Conservation (phyloP, 2,329 filamentous ascomycete species). For the Hymenoscyphus scutula region DNA sequence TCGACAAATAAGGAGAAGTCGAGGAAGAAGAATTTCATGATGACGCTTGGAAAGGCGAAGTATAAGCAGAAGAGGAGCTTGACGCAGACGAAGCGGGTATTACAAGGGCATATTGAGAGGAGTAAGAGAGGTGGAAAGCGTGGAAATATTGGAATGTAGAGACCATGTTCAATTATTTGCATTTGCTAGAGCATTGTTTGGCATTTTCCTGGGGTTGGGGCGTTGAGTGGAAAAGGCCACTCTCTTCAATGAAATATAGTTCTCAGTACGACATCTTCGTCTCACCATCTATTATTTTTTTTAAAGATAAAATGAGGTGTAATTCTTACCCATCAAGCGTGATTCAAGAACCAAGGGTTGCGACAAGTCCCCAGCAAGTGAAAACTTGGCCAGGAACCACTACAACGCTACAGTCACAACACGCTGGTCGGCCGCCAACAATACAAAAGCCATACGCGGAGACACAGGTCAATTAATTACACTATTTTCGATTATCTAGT, state of each 20-base stretch:
- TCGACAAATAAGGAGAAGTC: constrained; percentile 97
- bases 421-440: too few species aligned
- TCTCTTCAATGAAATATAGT: background rate
- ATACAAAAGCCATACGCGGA: too few species aligned
- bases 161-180: background rate
- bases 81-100: constrained; percentile 75
- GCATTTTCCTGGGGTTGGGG: background rate
- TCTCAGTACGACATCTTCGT: background rate
- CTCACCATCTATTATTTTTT: background rate
- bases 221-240: background rate
- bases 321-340: too few species aligned
- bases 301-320: too few species aligned
- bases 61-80: constrained; percentile 93
- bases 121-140: constrained; percentile 81
- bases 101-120: constrained; percentile 78
- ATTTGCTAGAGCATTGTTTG: constrained; percentile 1
- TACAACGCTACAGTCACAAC: too few species aligned
- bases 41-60: constrained; percentile 96
- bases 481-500: too few species aligned
- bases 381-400: too few species aligned
- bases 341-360: too few species aligned
- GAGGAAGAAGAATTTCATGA: constrained; percentile 96
- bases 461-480: too few species aligned
- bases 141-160: constrained; percentile 55
- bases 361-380: too few species aligned